Evolutionary conservation across 148 eudicot genomes (phyloP), one percentile per base, ranked within the genome.

Genomic region (Fagopyrum esculentum): DNA sequence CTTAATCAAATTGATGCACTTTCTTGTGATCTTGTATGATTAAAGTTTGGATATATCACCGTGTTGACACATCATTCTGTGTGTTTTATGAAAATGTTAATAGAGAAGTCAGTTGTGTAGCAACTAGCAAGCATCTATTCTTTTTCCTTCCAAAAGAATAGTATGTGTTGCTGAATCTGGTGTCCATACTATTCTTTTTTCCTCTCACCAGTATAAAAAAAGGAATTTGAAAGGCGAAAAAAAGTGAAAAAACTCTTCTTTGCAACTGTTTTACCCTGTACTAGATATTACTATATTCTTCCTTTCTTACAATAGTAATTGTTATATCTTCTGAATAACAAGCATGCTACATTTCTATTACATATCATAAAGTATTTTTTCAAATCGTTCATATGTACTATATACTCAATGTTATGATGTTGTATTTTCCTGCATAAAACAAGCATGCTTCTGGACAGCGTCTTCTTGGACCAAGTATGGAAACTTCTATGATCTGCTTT

Each of bases 11-110:
- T 22, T 61, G 17, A 1, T 57, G 15, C 22, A 61, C 15, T 29
- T 45, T 63, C 69, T 30, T 63, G 69, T 12, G 69, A 63, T 63
- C 45, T 29, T 63, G 11, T 63, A 29, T 63, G 45, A 30, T 63
- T 30, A 63, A 63, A 35, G 40, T 29, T 63, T 63, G 45, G 69
- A 35, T 35, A 63, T 5, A 35, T 12, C 16, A 60, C 35, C 44
- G n/a, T 6, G 2, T 30, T 63, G 12, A 63, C 45, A 29, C 11
- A 35, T 44, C 64, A 19, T 10, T 35, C 29, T 11, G 35, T 10
- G 29, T 63, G 12, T 7, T 4, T 13, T 57, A 26, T 17, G 63
- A 4, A 57, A 57, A 57, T 17, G n/a, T 9, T 19, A 10, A 7
- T 63, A 63, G 45, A 63, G 66, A 26, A 60, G 66, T 9, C 66